These are phyloP conservation scores for Epichloe baconii DNA, from an alignment of 2,329 filamentous ascomycete genomes.

Conservation along the genomic window DNA sequence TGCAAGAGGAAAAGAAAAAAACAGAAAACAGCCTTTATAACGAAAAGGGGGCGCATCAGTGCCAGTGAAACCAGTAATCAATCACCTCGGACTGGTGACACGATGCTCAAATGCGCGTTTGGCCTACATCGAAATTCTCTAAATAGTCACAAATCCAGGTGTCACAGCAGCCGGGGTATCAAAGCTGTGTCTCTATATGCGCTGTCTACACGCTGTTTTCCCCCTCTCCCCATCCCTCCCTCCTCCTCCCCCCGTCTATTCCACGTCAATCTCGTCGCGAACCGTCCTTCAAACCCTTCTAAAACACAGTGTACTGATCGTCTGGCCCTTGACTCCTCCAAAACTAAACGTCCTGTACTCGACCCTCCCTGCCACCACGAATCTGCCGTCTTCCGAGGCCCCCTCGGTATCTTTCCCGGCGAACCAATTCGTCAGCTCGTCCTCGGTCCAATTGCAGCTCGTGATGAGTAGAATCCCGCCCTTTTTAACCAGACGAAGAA, in stretches of 20 bases:
- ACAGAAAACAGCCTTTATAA: not conserved
- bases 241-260: not conserved
- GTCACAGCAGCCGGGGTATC: not conserved
- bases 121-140: too few relatives aligned
- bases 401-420: constrained; percentile 17
- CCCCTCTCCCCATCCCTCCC: not conserved
- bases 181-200: not conserved
- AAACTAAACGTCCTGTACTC: constrained; percentile 82
- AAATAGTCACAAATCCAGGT: not conserved
- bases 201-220: not conserved
- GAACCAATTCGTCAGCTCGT: constrained; percentile 74
- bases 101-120: not conserved
- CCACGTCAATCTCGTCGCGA: too few relatives aligned
- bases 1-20: not conserved
- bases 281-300: constrained; percentile 24
- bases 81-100: not conserved
- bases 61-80: not conserved
- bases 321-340: constrained; percentile 77
- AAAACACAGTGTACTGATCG: constrained; percentile 80
- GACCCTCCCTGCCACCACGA: constrained; percentile 54
- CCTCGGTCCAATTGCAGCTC: constrained; percentile 96
- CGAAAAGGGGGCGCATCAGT: not conserved
- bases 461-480: constrained; percentile 74
- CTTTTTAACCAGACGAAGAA: constrained; percentile 52
- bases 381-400: constrained; percentile 15